phyloP scores from a whole-genome alignment of 2,329 filamentous ascomycete genomes.

The Fusarium illudens region DNA sequence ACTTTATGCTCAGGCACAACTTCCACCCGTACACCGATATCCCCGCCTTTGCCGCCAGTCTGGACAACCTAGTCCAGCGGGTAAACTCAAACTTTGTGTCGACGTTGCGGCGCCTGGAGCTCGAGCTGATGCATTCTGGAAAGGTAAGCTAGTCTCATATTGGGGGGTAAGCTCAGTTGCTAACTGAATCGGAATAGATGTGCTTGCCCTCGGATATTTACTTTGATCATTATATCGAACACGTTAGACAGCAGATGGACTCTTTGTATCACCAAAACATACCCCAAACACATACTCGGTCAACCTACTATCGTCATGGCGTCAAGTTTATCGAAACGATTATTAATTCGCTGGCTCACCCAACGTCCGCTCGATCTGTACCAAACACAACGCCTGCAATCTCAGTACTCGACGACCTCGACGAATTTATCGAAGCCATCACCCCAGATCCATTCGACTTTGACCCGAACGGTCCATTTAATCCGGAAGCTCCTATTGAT shows the following conservation, averaged over 20 bases:
- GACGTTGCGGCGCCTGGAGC: slow-evolving; percentile 58
- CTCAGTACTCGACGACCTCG: slow-evolving; percentile 17
- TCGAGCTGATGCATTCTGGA: slow-evolving; percentile 60
- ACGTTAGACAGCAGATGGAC: slow-evolving; percentile 54
- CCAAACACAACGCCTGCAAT: slow-evolving; percentile 17
- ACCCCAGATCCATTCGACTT: slow-evolving; percentile 34
- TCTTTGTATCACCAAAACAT: slow-evolving; percentile 50
- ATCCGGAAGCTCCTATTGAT: slow-evolving; percentile 9
- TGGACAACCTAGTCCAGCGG: slow-evolving; percentile 49
- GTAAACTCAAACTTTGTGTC: slow-evolving; percentile 49
- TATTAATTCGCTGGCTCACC: slow-evolving; percentile 34
- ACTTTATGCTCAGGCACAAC: slow-evolving; percentile 49
- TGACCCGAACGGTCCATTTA: slow-evolving; percentile 22
- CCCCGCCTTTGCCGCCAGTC: slow-evolving; percentile 43
- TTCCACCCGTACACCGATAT: slow-evolving; percentile 46
- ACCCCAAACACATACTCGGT: slow-evolving; percentile 43
- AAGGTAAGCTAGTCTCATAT: slow-evolving; percentile 50
- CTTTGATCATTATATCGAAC: slow-evolving; percentile 53
- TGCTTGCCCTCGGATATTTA: slow-evolving; percentile 48
- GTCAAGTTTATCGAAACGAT: slow-evolving; percentile 53
- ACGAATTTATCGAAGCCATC: slow-evolving; percentile 35
- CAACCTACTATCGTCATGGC: slow-evolving; percentile 53
- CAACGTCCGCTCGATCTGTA: slow-evolving; percentile 4
- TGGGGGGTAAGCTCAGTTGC: background rate
- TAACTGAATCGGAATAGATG: slow-evolving; percentile 45